These are phyloP conservation scores for Gossypium arboreum DNA, from an alignment of 345 rosid species.

Conservation along the genomic window DNA sequence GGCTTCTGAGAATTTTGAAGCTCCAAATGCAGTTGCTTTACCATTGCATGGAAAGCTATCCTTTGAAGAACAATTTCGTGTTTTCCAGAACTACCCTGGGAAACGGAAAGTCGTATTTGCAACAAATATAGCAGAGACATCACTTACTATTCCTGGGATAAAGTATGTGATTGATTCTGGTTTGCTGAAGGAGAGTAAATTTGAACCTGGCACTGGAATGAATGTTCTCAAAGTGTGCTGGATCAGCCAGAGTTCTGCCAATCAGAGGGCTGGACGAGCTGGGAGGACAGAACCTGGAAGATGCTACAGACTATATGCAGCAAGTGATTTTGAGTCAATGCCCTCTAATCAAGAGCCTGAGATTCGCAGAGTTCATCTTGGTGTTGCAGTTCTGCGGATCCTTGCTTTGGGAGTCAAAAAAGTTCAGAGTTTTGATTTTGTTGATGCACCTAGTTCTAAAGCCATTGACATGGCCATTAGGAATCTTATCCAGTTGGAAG, in stretches of 20 bases:
- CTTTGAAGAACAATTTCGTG: conserved; percentile 58
- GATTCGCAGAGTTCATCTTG: conserved; percentile 86
- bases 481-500: conserved; percentile 81
- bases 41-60: conserved; percentile 88
- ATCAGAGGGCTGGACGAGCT: conserved; percentile 95
- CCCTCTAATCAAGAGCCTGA: conserved; percentile 72
- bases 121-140: conserved; percentile 93
- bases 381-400: conserved; percentile 81
- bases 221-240: conserved; percentile 69
- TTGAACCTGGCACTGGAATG: conserved; percentile 78
- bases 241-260: conserved; percentile 82
- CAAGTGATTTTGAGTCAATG: conserved; percentile 52
- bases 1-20: conserved; percentile 75
- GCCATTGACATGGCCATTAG: conserved; percentile 66
- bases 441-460: conserved; percentile 74
- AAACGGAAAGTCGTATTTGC: conserved; percentile 86
- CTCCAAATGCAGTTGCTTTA: conserved; percentile 55
- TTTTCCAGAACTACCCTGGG: conserved; percentile 55
- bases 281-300: conserved; percentile 89
- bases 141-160: conserved; percentile 89
- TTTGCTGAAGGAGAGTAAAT: conserved; percentile 72
- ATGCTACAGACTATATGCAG: conserved; percentile 76
- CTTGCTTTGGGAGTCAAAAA: conserved; percentile 64
- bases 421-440: conserved; percentile 67
- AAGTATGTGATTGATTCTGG: conserved; percentile 90